Evolutionary conservation across 1,139 yeast genomes (phyloP), one percentile per base, ranked within the genome.

Genomic region (Magnusiomyces clavatus): DNA sequence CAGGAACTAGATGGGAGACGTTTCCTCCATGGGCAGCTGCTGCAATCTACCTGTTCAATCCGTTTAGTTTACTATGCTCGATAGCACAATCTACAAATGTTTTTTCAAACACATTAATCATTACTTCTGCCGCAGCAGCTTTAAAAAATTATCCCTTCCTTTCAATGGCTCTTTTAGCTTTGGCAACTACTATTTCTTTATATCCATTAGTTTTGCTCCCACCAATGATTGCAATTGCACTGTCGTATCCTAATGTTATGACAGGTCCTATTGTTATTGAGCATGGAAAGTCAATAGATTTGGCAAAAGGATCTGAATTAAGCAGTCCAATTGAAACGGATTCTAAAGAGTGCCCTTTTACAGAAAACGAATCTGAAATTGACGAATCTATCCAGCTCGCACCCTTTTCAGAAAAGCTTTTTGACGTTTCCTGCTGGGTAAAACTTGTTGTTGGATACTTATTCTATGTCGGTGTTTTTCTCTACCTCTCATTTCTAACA

Each of bases 41-140:
- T 0, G 69, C 82, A 16, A 75, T 85, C 54, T 90, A 85, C 64
- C 74, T 86, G 48, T 77, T 88, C 65, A 92, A 89, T 64, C 99
- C 99, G 2, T 73, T 90, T 62, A 70, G 82, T 12, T 68, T 90
- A 1, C 67, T 88, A 53, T 77, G 90, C 12, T 77, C 82, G 48
- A 72, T 86, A 49, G 77, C 95, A 8, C 82, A 82, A 60, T 84
- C 95, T 0, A 81, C 95, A 0, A 70, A 77, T 34, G 61, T 77
- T 1, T 77, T 90, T 62, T 72, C 83, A 4, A 80, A 86, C 63
- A 69, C 82, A 17, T 72, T 81, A 47, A 63, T 87, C 0, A 66
- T 80, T 1, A 74, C 76, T 47, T 66, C 85, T 6, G 58, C 87
- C 54, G 77, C 75, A 54, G 70, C 80, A 1, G 71, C 78, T 6